phyloP scores from a whole-genome alignment of 2,329 filamentous ascomycete species.

The Xylaria sp. region DNA sequence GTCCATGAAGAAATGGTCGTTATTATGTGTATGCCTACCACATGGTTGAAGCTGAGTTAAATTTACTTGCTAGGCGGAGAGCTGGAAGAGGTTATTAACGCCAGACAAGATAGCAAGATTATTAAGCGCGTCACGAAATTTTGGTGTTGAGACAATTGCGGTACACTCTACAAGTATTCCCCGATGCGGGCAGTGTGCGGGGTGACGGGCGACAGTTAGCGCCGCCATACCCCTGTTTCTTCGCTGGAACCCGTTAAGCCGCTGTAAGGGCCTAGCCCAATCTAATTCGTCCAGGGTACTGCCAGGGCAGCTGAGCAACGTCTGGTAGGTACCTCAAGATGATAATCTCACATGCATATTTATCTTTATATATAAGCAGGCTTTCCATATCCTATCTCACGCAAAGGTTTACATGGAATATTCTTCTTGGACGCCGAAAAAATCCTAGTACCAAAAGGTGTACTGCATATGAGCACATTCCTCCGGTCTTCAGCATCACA shows the following conservation, averaged over 20 bases:
- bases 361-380: neutral
- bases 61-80: neutral
- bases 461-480: neutral
- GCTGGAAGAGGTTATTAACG: neutral
- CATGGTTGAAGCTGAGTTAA: conserved; percentile 25
- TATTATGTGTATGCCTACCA: conserved; percentile 29
- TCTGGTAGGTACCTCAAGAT: neutral
- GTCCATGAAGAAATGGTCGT: neutral
- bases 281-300: neutral
- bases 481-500: neutral
- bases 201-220: conserved; percentile 16
- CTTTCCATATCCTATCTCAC: neutral
- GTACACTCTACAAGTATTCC: neutral
- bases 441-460: too few relatives aligned
- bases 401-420: too few relatives aligned
- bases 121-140: conserved; percentile 37
- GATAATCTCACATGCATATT: too few relatives aligned
- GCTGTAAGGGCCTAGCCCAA: conserved; percentile 17
- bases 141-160: conserved; percentile 14
- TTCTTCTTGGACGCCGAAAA: too few relatives aligned
- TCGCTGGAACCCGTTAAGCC: neutral
- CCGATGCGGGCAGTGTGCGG: too few relatives aligned
- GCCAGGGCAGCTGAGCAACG: too few relatives aligned
- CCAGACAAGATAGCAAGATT: conserved; percentile 7
- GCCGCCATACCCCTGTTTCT: conserved; percentile 16